phyloP scores from a whole-genome alignment of 257 asterid genomes.

The Echium plantagineum region DNA sequence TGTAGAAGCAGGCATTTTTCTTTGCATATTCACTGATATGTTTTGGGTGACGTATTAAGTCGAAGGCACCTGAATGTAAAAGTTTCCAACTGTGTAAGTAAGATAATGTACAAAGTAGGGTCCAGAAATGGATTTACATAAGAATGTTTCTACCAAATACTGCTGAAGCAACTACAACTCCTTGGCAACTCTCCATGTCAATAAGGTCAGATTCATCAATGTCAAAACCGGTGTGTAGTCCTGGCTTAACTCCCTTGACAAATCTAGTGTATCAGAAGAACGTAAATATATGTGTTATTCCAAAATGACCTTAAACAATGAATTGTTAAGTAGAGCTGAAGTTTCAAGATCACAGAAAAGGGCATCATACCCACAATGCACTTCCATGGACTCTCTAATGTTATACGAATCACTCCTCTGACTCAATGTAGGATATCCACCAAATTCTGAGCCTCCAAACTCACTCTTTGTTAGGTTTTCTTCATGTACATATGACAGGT shows the following conservation, averaged over 20 bases:
- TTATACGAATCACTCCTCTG: conserved; percentile 74
- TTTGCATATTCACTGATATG: conserved; percentile 61
- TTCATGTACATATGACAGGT: conserved; percentile 56
- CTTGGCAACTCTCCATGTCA: conserved; percentile 77
- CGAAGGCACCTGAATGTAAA: conserved; percentile 68
- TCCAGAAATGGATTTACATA: conserved; percentile 1
- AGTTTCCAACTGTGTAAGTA: conserved; percentile 16
- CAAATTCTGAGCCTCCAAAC: conserved; percentile 93
- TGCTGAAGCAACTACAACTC: conserved; percentile 86
- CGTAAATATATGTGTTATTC: background rate
- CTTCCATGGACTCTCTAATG: conserved; percentile 64
- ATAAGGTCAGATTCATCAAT: conserved; percentile 67
- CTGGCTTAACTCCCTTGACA: conserved; percentile 75
- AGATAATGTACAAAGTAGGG: conserved; percentile 7
- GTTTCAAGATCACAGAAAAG: background rate
- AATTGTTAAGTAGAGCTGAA: background rate
- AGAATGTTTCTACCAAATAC: conserved; percentile 53
- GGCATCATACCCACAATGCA: conserved; percentile 82
- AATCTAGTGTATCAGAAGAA: conserved; percentile 32
- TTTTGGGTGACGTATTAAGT: conserved; percentile 72
- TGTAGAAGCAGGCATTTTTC: conserved; percentile 59
- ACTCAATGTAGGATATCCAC: conserved; percentile 70
- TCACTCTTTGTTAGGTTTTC: conserved; percentile 54
- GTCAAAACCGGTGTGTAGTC: conserved; percentile 71
- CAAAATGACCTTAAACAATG: background rate